A percentile compares a stretch with the other conserved stretches of the same genome.
phyloP scores from a whole-genome alignment of 2,329 filamentous ascomycete genomes.

The Cladobotryum mycophilum region DNA sequence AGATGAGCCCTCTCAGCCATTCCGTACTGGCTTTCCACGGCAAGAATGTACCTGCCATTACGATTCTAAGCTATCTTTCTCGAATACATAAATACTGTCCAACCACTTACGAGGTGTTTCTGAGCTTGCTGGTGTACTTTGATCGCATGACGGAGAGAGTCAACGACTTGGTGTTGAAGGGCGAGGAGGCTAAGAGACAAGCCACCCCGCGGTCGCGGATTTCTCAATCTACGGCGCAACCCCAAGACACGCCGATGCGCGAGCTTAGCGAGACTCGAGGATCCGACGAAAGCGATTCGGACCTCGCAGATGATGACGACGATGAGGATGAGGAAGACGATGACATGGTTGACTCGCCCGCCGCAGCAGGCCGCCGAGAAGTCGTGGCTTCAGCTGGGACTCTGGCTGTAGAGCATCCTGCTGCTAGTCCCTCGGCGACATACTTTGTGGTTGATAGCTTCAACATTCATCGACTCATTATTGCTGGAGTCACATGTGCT shows the following conservation, averaged over 20 bases:
- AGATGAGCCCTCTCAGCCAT: conserved; percentile 54
- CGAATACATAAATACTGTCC: conserved; percentile 99
- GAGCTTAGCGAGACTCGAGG: conserved; percentile 20
- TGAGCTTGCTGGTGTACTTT: conserved; percentile 94
- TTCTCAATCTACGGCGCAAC: background rate
- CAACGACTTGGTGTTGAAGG: conserved; percentile 71
- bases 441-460: conserved; percentile 96
- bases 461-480: conserved; percentile 95
- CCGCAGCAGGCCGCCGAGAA: conserved; percentile 15
- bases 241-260: conserved; percentile 26
- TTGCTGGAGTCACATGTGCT: conserved; percentile 93
- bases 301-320: conserved; percentile 44
- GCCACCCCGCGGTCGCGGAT: conserved; percentile 10
- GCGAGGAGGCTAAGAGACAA: conserved; percentile 46
- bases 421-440: conserved; percentile 34
- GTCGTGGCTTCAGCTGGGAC: background rate
- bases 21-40: conserved; percentile 91
- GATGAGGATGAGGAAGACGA: conserved; percentile 28
- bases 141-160: conserved; percentile 97
- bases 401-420: conserved; percentile 16
- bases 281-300: conserved; percentile 43
- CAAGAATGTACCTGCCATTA: conserved; percentile 96
- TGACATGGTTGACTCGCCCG: conserved; percentile 27
- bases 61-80: conserved; percentile 89
- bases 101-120: conserved; percentile 95